phyloP scores from a whole-genome alignment of 495 filamentous ascomycete genomes.

The Neurospora sp. region DNA sequence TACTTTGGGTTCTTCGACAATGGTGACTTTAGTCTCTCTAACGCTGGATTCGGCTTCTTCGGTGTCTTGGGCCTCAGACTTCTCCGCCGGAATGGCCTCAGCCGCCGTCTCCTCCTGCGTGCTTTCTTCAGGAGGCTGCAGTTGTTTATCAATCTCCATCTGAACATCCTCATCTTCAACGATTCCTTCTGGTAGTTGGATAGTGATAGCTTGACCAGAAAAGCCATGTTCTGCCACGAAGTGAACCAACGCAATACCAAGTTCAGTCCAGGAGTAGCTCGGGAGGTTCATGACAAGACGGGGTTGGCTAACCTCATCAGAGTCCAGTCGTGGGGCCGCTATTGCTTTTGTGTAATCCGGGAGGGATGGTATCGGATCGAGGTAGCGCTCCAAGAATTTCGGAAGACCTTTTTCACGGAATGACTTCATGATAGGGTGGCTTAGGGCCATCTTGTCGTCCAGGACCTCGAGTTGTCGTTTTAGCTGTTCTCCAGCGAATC shows the following conservation, averaged over 20 bases:
- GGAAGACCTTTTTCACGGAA: conserved; percentile 54
- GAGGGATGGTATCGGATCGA: conserved; percentile 71
- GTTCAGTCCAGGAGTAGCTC: conserved; percentile 30
- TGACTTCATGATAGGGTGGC: conserved; percentile 54
- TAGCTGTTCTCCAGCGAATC: conserved; percentile 70
- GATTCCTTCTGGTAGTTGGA: conserved; percentile 26
- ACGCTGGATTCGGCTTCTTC: background rate
- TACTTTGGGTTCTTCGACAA: background rate
- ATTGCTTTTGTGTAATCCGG: conserved; percentile 42
- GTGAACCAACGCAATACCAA: conserved; percentile 29
- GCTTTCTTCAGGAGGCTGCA: conserved; percentile 10
- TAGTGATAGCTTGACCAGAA: conserved; percentile 21
- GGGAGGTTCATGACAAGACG: conserved; percentile 32
- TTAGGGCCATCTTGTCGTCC: conserved; percentile 61
- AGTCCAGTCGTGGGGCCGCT: conserved; percentile 10
- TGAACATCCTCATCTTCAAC: conserved; percentile 25
- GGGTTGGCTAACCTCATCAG: conserved; percentile 44
- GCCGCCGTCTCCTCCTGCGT: background rate
- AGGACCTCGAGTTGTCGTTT: conserved; percentile 54
- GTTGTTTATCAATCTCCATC: conserved; percentile 28
- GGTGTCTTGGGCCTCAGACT: background rate
- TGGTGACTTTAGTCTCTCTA: background rate
- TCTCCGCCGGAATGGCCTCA: conserved; percentile 5
- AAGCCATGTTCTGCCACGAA: conserved; percentile 22
- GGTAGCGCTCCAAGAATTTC: conserved; percentile 49